Evolutionary conservation across 768 basidiomycete species (phyloP).

Genomic region (Russula lepida): DNA sequence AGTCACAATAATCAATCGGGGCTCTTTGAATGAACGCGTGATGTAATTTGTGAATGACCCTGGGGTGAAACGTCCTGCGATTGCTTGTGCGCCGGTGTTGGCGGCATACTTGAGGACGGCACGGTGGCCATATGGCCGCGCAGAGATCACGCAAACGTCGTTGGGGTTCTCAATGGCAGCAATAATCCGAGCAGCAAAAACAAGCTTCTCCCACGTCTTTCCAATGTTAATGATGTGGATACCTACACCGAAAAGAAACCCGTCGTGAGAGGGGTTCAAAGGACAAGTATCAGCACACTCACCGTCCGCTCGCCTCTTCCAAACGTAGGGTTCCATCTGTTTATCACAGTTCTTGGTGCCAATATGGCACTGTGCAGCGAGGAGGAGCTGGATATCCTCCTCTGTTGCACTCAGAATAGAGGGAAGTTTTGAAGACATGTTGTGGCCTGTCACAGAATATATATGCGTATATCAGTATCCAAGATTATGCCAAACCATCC

Average conservation of each 20-base stretch:
- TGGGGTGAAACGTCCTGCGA: slow-evolving; percentile 98
- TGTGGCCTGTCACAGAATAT: slow-evolving; percentile 26
- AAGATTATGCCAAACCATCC: slow-evolving; percentile 26
- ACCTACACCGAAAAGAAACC: slow-evolving; percentile 40
- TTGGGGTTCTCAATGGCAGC: slow-evolving; percentile 97
- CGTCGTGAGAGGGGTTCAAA: slow-evolving; percentile 7
- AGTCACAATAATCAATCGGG: slow-evolving; percentile 95
- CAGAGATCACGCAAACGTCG: slow-evolving; percentile 96
- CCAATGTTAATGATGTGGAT: slow-evolving; percentile 97
- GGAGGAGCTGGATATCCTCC: slow-evolving; percentile 92
- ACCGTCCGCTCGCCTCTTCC: slow-evolving; percentile 95
- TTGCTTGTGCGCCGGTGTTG: slow-evolving; percentile 97
- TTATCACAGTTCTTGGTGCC: slow-evolving; percentile 99
- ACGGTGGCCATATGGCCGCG: slow-evolving; percentile 97
- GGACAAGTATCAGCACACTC: slow-evolving; percentile 27
- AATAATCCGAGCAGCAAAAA: slow-evolving; percentile 95
- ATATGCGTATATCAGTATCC: slow-evolving; percentile 35
- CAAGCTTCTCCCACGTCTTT: slow-evolving; percentile 99
- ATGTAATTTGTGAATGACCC: slow-evolving; percentile 99
- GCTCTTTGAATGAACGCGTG: slow-evolving; percentile 99
- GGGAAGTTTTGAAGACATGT: slow-evolving; percentile 84
- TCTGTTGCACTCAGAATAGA: slow-evolving; percentile 89
- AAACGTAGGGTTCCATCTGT: slow-evolving; percentile 98
- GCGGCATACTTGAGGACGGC: slow-evolving; percentile 98
- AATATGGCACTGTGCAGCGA: slow-evolving; percentile 93